Conservation (phyloP, 306 rosid genomes). For the Sesbania bispinosa region DNA sequence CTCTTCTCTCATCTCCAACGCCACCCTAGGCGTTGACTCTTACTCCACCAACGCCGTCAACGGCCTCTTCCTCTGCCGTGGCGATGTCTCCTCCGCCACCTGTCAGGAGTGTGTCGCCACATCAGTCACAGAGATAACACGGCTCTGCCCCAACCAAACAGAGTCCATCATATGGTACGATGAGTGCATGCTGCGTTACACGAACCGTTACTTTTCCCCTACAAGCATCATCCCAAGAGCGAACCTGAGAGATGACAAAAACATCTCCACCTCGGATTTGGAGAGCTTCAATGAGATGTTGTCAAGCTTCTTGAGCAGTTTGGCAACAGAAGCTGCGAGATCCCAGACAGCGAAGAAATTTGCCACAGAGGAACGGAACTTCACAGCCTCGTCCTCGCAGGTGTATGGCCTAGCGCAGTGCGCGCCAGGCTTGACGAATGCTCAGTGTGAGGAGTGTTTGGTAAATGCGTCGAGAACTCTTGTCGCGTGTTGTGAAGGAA, state of each 20-base stretch:
- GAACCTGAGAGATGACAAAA: not conserved
- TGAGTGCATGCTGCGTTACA: slow-evolving; percentile 45
- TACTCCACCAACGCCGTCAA: slow-evolving; percentile 22
- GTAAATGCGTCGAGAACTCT: slow-evolving; percentile 17
- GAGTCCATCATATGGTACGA: slow-evolving; percentile 46
- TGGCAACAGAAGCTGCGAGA: slow-evolving; percentile 18
- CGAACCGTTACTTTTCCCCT: slow-evolving; percentile 18
- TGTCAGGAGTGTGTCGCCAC: slow-evolving; percentile 38
- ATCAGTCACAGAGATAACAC: slow-evolving; percentile 13
- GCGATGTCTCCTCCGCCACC: slow-evolving; percentile 23
- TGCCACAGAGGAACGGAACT: slow-evolving; percentile 5
- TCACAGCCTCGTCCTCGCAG: not conserved
- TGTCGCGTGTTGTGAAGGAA: slow-evolving; percentile 31
- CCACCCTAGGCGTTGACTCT: slow-evolving; percentile 8
- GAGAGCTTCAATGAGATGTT: slow-evolving; percentile 24
- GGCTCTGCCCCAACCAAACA: slow-evolving; percentile 33
- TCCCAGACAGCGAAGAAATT: slow-evolving; percentile 21
- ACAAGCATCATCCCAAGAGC: not conserved
- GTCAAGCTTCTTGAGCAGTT: slow-evolving; percentile 6
- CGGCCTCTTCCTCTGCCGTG: slow-evolving; percentile 54
- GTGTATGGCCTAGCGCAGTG: slow-evolving; percentile 42
- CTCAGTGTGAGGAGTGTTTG: slow-evolving; percentile 26
- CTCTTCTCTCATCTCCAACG: slow-evolving; percentile 34
- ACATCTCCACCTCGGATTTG: not conserved
- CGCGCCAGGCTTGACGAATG: not conserved